These are phyloP conservation scores for Starmerella kuoi DNA, from an alignment of 805 yeast genomes.

Conservation along the genomic window DNA sequence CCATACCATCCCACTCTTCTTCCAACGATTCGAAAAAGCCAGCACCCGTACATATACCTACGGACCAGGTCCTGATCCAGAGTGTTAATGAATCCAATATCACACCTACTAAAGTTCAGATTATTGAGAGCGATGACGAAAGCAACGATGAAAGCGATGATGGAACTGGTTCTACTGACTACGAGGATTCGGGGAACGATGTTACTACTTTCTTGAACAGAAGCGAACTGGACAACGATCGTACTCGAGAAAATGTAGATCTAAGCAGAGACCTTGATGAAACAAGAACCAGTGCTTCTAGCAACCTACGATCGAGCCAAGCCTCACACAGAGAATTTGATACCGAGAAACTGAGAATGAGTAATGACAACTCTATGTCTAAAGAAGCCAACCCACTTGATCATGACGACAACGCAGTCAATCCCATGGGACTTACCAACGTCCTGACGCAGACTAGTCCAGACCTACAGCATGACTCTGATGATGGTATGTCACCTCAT, in stretches of 20 bases:
- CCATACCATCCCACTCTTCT: not conserved
- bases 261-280: no score
- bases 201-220: not conserved
- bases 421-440: not conserved
- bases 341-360: not conserved
- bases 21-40: not conserved
- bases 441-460: not conserved
- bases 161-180: not conserved
- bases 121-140: slow-evolving; percentile 63
- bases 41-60: not conserved
- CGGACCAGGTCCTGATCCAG: slow-evolving; percentile 11
- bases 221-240: no score
- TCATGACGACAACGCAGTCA: not conserved
- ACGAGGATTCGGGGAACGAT: not conserved
- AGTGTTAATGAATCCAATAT: slow-evolving; percentile 42
- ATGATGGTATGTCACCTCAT: not conserved
- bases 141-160: slow-evolving; percentile 6
- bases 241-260: no score
- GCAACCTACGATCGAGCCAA: not conserved
- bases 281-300: not conserved
- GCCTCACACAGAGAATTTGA: not conserved
- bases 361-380: not conserved
- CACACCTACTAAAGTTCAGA: slow-evolving; percentile 71
- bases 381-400: not conserved
- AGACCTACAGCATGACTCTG: not conserved